A percentile compares a stretch with the other conserved stretches of the same genome.
phyloP scores from a whole-genome alignment of 2,329 filamentous ascomycete species.

The Corniculantispora saksenae region DNA sequence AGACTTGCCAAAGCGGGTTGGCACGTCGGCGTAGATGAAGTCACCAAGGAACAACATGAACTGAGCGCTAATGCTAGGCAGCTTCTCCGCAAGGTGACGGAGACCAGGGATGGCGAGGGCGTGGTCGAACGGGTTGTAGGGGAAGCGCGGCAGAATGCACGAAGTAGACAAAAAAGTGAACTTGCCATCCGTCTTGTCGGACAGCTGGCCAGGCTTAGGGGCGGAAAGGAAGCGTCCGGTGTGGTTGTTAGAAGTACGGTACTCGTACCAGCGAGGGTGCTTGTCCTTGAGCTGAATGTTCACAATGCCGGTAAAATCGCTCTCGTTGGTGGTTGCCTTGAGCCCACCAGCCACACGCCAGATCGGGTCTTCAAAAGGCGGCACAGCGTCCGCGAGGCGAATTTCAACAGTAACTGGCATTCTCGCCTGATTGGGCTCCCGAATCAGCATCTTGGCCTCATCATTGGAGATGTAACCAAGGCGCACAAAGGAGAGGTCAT shows the following conservation, averaged over 20 bases:
- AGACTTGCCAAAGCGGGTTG: conserved; percentile 71
- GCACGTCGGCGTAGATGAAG: conserved; percentile 91
- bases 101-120: conserved; percentile 81
- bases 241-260: conserved; percentile 83
- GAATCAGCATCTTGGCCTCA: conserved; percentile 77
- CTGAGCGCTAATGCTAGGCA: conserved; percentile 72
- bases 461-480: conserved; percentile 83
- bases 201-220: conserved; percentile 66
- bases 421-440: conserved; percentile 75
- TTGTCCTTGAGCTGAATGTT: conserved; percentile 63
- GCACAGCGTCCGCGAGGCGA: conserved; percentile 52
- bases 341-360: conserved; percentile 71
- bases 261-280: conserved; percentile 77
- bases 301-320: conserved; percentile 78
- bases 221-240: conserved; percentile 79
- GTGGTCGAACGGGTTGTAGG: conserved; percentile 83
- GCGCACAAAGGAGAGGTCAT: conserved; percentile 81
- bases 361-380: conserved; percentile 54
- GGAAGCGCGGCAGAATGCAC: conserved; percentile 88
- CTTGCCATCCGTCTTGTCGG: conserved; percentile 61
- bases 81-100: conserved; percentile 69
- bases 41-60: conserved; percentile 84
- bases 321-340: conserved; percentile 67
- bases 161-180: conserved; percentile 93
- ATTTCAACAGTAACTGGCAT: conserved; percentile 76